phyloP scores from a whole-genome alignment of 2,329 filamentous ascomycete genomes.

The Phaeosphaeriaceae sp. region DNA sequence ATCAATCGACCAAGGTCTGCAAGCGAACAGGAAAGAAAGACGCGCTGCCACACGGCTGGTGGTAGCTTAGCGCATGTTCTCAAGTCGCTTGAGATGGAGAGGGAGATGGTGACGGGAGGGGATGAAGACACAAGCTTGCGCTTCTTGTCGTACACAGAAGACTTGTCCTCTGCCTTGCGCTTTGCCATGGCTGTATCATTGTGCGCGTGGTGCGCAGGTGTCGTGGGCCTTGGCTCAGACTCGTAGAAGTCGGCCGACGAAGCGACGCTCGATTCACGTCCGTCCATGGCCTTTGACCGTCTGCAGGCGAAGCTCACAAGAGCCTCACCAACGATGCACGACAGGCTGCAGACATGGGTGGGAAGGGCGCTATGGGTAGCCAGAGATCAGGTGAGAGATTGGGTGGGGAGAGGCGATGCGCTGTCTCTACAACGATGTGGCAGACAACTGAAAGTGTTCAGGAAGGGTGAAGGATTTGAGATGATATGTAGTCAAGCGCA shows the following conservation, averaged over 20 bases:
- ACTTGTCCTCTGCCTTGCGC: constrained; percentile 44
- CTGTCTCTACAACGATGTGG: not conserved
- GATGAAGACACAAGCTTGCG: constrained; percentile 33
- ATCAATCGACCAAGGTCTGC: constrained; percentile 69
- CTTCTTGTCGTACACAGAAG: constrained; percentile 38
- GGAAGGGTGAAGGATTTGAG: not conserved
- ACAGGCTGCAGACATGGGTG: constrained; percentile 39
- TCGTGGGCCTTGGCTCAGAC: constrained; percentile 27
- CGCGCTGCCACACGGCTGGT: constrained; percentile 71
- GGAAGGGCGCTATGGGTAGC: constrained; percentile 9
- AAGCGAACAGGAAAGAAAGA: constrained; percentile 72
- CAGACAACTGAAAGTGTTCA: not conserved
- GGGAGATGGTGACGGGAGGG: not conserved
- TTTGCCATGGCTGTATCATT: constrained; percentile 28
- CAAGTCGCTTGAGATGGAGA: constrained; percentile 16
- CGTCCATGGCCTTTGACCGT: constrained; percentile 36
- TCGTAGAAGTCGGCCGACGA: constrained; percentile 48
- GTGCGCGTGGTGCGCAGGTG: constrained; percentile 19
- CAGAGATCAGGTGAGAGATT: constrained; percentile 12
- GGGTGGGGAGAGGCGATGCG: not conserved
- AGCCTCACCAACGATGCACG: constrained; percentile 33
- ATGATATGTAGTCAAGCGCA: not conserved
- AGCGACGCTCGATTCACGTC: constrained; percentile 41
- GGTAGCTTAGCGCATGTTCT: constrained; percentile 55
- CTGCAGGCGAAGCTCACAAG: constrained; percentile 37